Evolutionary conservation across 1,284 basidiomycete genomes (phyloP).

Genomic region (Rhodofomes roseus): DNA sequence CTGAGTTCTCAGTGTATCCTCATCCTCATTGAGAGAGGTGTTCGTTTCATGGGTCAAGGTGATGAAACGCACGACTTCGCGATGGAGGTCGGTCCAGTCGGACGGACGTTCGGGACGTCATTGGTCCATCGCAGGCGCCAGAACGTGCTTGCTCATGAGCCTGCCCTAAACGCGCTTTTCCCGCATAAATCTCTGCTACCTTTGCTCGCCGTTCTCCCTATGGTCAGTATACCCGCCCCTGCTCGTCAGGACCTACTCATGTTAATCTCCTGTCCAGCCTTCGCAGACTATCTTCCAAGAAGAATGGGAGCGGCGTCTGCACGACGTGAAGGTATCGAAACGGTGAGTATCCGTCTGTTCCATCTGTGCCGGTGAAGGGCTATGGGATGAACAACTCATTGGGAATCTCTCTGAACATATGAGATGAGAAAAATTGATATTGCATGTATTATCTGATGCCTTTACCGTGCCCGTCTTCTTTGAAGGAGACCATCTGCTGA

Average conservation of each 20-base stretch:
- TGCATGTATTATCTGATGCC: slow-evolving; percentile 82
- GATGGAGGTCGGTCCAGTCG: too few relatives aligned
- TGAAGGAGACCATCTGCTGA: slow-evolving; percentile 32
- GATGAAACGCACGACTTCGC: too few relatives aligned
- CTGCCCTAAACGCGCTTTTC: slow-evolving; percentile 27
- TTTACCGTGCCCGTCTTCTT: slow-evolving; percentile 13
- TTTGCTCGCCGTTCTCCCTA: slow-evolving; percentile 16
- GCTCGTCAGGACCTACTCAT: not conserved
- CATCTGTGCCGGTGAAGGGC: slow-evolving; percentile 11
- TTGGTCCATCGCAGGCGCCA: not conserved
- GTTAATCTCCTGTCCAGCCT: slow-evolving; percentile 19
- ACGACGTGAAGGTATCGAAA: slow-evolving; percentile 74
- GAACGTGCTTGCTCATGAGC: slow-evolving; percentile 1
- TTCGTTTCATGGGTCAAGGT: too few relatives aligned
- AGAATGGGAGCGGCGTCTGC: slow-evolving; percentile 73
- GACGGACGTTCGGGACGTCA: not conserved
- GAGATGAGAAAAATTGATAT: slow-evolving; percentile 55
- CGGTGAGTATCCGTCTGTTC: slow-evolving; percentile 53
- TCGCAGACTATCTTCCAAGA: slow-evolving; percentile 62
- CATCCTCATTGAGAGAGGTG: too few relatives aligned
- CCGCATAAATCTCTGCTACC: slow-evolving; percentile 26
- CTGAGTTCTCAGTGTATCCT: too few relatives aligned
- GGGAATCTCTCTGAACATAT: slow-evolving; percentile 82
- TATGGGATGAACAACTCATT: slow-evolving; percentile 62
- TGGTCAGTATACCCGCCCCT: slow-evolving; percentile 27